Conservation (phyloP, 2,329 filamentous ascomycete species). For the Allantophomopsis cytisporea region DNA sequence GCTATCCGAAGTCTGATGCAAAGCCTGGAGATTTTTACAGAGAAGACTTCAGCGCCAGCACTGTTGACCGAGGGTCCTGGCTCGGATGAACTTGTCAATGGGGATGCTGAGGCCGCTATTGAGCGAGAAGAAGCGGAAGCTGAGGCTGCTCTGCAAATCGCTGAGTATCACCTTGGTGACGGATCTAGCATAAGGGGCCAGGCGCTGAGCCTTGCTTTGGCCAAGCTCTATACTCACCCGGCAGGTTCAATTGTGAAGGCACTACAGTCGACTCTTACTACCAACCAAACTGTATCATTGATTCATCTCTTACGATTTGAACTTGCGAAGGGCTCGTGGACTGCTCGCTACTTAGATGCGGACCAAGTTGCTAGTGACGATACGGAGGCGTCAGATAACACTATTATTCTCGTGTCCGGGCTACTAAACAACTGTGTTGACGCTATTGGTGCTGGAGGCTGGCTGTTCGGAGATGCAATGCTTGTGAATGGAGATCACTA, state of each 20-base stretch:
- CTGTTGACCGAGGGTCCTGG: constrained; percentile 1
- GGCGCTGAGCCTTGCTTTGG: constrained; percentile 53
- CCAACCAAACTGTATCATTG: constrained; percentile 56
- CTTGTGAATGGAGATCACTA: constrained; percentile 28
- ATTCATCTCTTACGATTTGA: constrained; percentile 62
- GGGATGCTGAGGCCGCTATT: constrained; percentile 25
- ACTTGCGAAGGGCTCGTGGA: constrained; percentile 65
- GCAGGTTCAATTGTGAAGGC: constrained; percentile 43
- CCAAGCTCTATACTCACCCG: constrained; percentile 55
- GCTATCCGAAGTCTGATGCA: constrained; percentile 54
- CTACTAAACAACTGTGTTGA: constrained; percentile 63
- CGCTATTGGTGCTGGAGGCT: constrained; percentile 60
- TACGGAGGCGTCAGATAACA: constrained; percentile 45
- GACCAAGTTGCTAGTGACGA: constrained; percentile 30
- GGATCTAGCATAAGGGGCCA: constrained; percentile 48
- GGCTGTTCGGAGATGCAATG: constrained; percentile 50
- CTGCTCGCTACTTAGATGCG: constrained; percentile 52
- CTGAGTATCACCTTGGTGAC: constrained; percentile 52
- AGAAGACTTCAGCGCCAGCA: constrained; percentile 10
- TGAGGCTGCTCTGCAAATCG: constrained; percentile 52
- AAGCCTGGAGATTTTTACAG: constrained; percentile 44
- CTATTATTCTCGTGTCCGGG: constrained; percentile 57
- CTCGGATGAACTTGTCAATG: constrained; percentile 5
- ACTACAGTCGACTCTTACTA: constrained; percentile 48
- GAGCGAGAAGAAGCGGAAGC: constrained; percentile 44